Base-by-base conservation (phyloP, 805 yeast genomes). In the Candida dajiaensis region DNA sequence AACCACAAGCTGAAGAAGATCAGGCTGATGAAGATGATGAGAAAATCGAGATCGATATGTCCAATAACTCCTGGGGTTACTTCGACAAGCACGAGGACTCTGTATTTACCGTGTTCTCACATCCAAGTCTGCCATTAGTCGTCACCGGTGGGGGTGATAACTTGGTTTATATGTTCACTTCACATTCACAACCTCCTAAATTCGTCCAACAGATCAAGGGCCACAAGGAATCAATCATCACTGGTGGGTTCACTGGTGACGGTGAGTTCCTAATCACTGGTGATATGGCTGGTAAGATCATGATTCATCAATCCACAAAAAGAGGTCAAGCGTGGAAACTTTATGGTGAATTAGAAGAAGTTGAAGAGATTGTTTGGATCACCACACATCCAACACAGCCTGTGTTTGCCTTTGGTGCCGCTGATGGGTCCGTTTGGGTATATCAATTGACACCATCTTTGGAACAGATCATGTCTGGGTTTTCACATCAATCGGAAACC, bases 111-210 rank as follows among this genome's bases (percentile, higher is more conserved):
- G 73, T 94, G n/a, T 78, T 86, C 42, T 70, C 81, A 7, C 97
- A 94, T 63, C 97, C 97, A 36, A 73, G 73, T 7, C 72, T 89
- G 49, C 97, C 97, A 16, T 65, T 84, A 64, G 94, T 87, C 9
- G 84, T 83, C n/a, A 77, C 92, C 20, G 99, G 99, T 26, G 98
- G 97, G 38, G 98, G 96, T 49, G 99, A 94, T 65, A 83, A 92
- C 64, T 72, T 79, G 22, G 97, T 90, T 2, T 87, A 80, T 62
- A 63, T 94, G 57, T 94, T 98, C 98, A 89, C 97, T 4, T 83
- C 95, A 2, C 95, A 89, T 65, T 74, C 88, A 2, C 81, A 79
- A 50, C 96, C 96, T 28, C 88, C 97, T 11, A 79, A 82, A 51
- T 73, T 85, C 47, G 90, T 89, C 2, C 81, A 85, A 36, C 81